Base-by-base conservation (phyloP, 306 rosid genomes). In the Dryas alaskensis region DNA sequence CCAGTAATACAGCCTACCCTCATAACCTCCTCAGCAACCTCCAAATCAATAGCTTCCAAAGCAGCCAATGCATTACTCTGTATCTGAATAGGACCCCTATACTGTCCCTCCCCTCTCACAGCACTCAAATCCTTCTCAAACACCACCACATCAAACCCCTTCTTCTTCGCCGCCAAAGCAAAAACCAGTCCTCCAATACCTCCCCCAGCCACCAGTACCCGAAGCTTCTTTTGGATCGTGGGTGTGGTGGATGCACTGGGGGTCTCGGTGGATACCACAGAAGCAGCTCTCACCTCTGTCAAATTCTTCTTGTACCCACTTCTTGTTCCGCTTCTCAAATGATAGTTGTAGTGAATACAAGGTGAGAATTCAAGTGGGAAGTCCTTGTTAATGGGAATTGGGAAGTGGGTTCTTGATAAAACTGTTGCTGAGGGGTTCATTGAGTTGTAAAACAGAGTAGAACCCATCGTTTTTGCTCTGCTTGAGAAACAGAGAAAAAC, bases 41-140 rank as follows among this genome's bases (percentile, higher is more conserved):
- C 90, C 62, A 81, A 49, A 84, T 95, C 99, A 66, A 95, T 86
- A 68, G 99, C 97, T 84, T 95, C 99, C 85, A 92, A 86, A 75
- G 97, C 98, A 73, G 98, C 99, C 85, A 95, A 83, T 47, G 99
- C 99, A 79, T 95, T 95, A 60, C 99, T 95, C 81, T 95, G 99
- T 75, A 95, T 83, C 87, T 92, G 99, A 86, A 95, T 95, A 16
- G 99, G 99, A 69, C 99, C 99, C 79, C 99, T 87, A 52, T 95
- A 95, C 73, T 88, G 92, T 19, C 99, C 99, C 67, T 95, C 99
- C 43, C 99, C 98, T 79, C 98, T 88, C 42, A 95, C 78, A 60
- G 99, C 98, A 81, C 99, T 95, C 83, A 92, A 4, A 79, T 95
- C 99, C 80, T 62, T 92, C 93, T 95, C 99, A 84, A 95, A 95